Evolutionary conservation across 345 rosid genomes (phyloP).

Genomic region (Melastoma malabathricum): DNA sequence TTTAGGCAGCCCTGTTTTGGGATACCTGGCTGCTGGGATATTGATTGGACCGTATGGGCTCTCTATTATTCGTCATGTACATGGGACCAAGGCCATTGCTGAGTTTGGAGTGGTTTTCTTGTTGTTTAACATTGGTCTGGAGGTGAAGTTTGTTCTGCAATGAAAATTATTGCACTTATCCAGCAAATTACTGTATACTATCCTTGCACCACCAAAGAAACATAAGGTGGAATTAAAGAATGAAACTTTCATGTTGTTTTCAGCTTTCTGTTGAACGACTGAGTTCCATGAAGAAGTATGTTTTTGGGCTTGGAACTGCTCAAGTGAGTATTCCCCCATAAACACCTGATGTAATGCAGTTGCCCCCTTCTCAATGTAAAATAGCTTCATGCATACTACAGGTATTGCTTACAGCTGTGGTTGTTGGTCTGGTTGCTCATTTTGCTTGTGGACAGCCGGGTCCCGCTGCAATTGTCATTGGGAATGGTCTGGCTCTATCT

Average conservation of each 20-base stretch:
- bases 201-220: too few species aligned
- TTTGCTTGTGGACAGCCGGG: slow-evolving; percentile 66
- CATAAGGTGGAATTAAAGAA: not conserved
- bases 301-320: slow-evolving; percentile 90
- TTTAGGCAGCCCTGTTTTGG: slow-evolving; percentile 98
- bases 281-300: slow-evolving; percentile 99
- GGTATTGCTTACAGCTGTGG: slow-evolving; percentile 93
- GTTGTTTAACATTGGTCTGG: slow-evolving; percentile 95
- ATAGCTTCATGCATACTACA: slow-evolving; percentile 9
- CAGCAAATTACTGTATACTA: too few species aligned
- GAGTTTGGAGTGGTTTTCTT: slow-evolving; percentile 99
- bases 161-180: slow-evolving; percentile 9
- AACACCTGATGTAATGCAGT: too few species aligned
- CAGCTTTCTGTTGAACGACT: slow-evolving; percentile 99
- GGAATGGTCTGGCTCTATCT: slow-evolving; percentile 93
- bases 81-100: slow-evolving; percentile 93
- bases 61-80: slow-evolving; percentile 94
- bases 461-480: slow-evolving; percentile 93
- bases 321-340: slow-evolving; percentile 37
- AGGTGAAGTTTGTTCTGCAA: slow-evolving; percentile 37
- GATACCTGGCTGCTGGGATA: slow-evolving; percentile 98
- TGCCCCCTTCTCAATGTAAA: not conserved
- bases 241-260: slow-evolving; percentile 19
- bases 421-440: slow-evolving; percentile 70
- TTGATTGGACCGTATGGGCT: slow-evolving; percentile 96